Evolutionary conservation across 176 grass and related monocot species (phyloP), one percentile per base, ranked within the genome.

Genomic region (Neostapfia colusana): DNA sequence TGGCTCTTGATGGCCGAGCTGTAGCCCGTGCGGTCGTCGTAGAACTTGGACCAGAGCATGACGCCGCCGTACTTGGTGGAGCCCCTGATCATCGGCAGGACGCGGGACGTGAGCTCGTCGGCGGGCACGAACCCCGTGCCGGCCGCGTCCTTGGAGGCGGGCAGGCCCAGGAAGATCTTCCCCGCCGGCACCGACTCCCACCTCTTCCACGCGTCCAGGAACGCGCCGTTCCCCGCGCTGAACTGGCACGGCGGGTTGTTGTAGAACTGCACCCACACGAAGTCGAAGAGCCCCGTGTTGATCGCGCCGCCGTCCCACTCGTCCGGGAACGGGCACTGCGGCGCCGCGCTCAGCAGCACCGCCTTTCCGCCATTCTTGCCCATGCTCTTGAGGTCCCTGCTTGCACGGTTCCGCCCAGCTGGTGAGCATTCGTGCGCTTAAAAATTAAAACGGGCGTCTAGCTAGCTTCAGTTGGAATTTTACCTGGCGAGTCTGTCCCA

Each of bases 261-360:
- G 75, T 93, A 91, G 79, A 93, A 93, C 65, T 93, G 91, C 75
- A 93, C 88, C 91, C 91, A 93, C 2, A 93, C 85, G 12, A 70
- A 86, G 53, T 90, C 85, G 74, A 93, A 93, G 5, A 90, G n/a
- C 2, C 82, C 91, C 4, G 88, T 93, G 63, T 10, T 62, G 68
- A 94, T 65, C 14, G 88, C 85, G 20, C 62, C 62, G 67, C 80
- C 46, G 45, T 88, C 46, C 69, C 76, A 80, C 26, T 75, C 51
- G 67, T 95, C 88, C 0, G 92, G 92, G 79, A 86, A 95, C 11
- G 88, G 88, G 62, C 92, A 95, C 86, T 95, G 88, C 28, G 92
- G 92, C 43, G 92, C 92, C 4, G 92, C 92, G 31, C 85, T 86
- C 61, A 95, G 86, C 4, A 86, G 76, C 76, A 95, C 85, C 79